These are phyloP conservation scores for Aspergillus ellipticus DNA, from an alignment of 495 filamentous ascomycete genomes.

Conservation along the genomic window DNA sequence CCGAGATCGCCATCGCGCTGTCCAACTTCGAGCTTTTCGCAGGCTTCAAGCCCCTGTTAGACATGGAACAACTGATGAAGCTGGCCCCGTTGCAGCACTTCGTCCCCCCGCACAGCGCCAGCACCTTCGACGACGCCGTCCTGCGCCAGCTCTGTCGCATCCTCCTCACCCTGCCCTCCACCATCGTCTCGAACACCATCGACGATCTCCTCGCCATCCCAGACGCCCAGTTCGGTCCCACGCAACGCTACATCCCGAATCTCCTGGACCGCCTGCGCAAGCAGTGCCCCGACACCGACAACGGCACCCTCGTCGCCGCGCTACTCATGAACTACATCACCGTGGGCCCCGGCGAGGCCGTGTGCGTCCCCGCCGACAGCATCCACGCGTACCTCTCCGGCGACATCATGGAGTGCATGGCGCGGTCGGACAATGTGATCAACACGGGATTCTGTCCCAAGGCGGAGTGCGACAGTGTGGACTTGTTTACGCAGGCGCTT, in stretches of 20 bases:
- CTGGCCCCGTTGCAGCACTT: constrained; percentile 53
- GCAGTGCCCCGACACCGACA: constrained; percentile 55
- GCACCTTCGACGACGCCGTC: constrained; percentile 54
- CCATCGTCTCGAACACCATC: constrained; percentile 47
- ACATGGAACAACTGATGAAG: constrained; percentile 58
- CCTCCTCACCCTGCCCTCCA: constrained; percentile 52
- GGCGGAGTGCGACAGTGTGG: constrained; percentile 57
- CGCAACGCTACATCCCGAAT: constrained; percentile 54
- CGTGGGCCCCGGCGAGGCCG: constrained; percentile 60
- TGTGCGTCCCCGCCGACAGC: constrained; percentile 74
- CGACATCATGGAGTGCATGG: constrained; percentile 85
- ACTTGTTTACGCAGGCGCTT: constrained; percentile 57
- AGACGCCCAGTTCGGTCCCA: constrained; percentile 44
- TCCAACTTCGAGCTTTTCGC: constrained; percentile 77
- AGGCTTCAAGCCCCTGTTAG: constrained; percentile 64
- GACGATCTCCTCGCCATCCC: constrained; percentile 46
- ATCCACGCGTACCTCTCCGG: constrained; percentile 77
- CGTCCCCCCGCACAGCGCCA: constrained; percentile 43
- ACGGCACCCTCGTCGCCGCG: constrained; percentile 62
- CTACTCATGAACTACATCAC: constrained; percentile 70
- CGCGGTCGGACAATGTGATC: constrained; percentile 74
- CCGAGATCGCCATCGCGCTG: constrained; percentile 75
- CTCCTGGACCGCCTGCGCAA: constrained; percentile 60
- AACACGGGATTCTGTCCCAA: constrained; percentile 71
- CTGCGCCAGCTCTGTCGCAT: constrained; percentile 56